A percentile compares a stretch with the other conserved stretches of the same genome.
Evolutionary conservation across 768 basidiomycete genomes (phyloP).

Genomic region (Hirschioporus abietinus): DNA sequence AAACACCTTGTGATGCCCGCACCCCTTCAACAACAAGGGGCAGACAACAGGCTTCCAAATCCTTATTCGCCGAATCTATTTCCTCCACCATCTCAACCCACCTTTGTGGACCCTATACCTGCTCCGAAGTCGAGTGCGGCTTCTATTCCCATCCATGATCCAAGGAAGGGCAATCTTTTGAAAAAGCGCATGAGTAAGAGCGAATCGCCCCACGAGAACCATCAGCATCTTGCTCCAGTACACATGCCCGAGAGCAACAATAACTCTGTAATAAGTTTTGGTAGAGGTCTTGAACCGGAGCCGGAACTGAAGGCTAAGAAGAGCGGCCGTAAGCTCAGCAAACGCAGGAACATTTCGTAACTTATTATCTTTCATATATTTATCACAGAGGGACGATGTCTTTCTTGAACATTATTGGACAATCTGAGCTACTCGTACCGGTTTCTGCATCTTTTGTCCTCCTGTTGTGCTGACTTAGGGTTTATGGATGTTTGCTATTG

Average conservation of each 20-base stretch:
- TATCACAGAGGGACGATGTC: too few relatives aligned
- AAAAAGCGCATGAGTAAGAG: constrained; percentile 2
- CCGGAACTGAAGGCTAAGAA: background rate
- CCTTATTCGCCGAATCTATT: background rate
- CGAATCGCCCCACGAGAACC: background rate
- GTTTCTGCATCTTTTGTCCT: too few relatives aligned
- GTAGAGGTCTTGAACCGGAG: background rate
- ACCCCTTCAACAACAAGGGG: constrained; percentile 41
- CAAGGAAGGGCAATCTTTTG: background rate
- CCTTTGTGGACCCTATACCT: background rate
- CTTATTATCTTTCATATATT: background rate
- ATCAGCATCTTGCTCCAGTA: background rate
- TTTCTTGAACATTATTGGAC: too few relatives aligned
- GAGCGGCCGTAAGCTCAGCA: background rate
- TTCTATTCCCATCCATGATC: background rate
- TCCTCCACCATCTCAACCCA: background rate
- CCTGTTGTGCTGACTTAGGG: too few relatives aligned
- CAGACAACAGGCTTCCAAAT: background rate
- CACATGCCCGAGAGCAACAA: background rate
- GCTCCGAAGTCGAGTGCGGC: constrained; percentile 7
- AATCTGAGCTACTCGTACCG: too few relatives aligned
- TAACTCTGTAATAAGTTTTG: background rate
- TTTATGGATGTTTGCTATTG: too few relatives aligned
- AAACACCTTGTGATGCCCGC: constrained; percentile 71
- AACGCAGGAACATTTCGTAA: background rate